Evolutionary conservation across 768 basidiomycete species (phyloP).

Genomic region (Dacryopinax primogenitus): DNA sequence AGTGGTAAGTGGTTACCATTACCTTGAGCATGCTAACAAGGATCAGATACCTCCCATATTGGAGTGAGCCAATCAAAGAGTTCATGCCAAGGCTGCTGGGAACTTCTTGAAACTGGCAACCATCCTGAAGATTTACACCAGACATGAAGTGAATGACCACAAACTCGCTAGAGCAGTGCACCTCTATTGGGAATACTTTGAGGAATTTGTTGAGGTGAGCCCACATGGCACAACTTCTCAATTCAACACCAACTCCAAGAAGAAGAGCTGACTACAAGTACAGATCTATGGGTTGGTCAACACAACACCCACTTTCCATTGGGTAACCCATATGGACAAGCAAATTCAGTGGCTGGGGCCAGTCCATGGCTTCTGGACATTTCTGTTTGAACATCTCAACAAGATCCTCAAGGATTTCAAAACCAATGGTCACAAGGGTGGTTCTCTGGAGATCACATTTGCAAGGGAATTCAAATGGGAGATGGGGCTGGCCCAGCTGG

Average conservation of each 20-base stretch:
- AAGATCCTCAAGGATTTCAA: slow-evolving; percentile 29
- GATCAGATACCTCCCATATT: neutral
- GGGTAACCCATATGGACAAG: slow-evolving; percentile 24
- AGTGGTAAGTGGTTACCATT: neutral
- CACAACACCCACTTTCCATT: slow-evolving; percentile 32
- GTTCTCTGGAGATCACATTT: slow-evolving; percentile 27
- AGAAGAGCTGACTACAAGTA: neutral
- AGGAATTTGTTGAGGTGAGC: neutral
- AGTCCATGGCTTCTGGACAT: slow-evolving; percentile 31
- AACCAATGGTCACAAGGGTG: slow-evolving; percentile 25
- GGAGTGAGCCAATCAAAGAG: neutral
- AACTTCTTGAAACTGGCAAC: neutral
- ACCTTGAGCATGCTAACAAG: neutral
- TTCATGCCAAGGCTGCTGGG: neutral
- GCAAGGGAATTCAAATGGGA: slow-evolving; percentile 21
- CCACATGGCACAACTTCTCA: neutral
- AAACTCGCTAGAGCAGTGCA: neutral
- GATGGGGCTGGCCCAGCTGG: neutral
- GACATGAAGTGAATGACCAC: neutral
- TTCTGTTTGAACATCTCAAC: slow-evolving; percentile 29
- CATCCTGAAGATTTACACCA: neutral
- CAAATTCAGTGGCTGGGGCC: slow-evolving; percentile 28
- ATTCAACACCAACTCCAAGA: neutral
- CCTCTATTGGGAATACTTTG: neutral
- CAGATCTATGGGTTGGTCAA: slow-evolving; percentile 26